Base-by-base conservation (phyloP, 352 stramenopile genomes). In the Elongisporangium senticosum region DNA sequence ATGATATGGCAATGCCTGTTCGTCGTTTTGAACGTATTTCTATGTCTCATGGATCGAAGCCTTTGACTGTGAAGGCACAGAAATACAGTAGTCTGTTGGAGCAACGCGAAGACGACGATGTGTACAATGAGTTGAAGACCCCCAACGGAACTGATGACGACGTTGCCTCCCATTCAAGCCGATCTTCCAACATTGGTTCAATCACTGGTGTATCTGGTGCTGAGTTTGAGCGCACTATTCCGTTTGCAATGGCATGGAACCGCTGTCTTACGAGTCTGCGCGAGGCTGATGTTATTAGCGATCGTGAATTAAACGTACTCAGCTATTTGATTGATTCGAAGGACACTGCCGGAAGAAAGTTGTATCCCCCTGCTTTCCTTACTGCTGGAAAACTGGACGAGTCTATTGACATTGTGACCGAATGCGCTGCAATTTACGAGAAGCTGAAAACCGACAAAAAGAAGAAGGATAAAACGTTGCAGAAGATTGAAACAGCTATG, bases 231-330 rank as follows among this genome's bases (percentile, higher is more conserved):
- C 82, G 84, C 40, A 90, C 83, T 20, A 90, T 92, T 51, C 77
- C 84, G 48, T 94, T 94, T 54, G 84, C 84, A 1, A 91, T 92
- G 80, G 84, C 84, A 8, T 94, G 84, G 84, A 94, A 94, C 55
- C 80, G 82, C 2, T 91, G 79, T 22, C 58, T 94, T 24, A 71
- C 62, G 0, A 90, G 78, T 69, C 63, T 94, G 52, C 82, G 84
- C 37, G 84, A 90, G 39, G 77, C 84, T 28, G 84, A 92, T 61
- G 71, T 94, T 5, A 88, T 92, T 26, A 89, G 75, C 22, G 81
- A 94, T 54, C 84, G 84, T 20, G 84, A 94, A 26, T 56, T 92
- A 24, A 91, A 91, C 48, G 82, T 94, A 11, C 54, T 94, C 51
- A 92, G 84, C 60, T 94, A 94, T 57, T 48, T 92, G 51, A 92